Evolutionary conservation across 208 protist genomes (phyloP).

Genomic region (Porcisia hertigi): DNA sequence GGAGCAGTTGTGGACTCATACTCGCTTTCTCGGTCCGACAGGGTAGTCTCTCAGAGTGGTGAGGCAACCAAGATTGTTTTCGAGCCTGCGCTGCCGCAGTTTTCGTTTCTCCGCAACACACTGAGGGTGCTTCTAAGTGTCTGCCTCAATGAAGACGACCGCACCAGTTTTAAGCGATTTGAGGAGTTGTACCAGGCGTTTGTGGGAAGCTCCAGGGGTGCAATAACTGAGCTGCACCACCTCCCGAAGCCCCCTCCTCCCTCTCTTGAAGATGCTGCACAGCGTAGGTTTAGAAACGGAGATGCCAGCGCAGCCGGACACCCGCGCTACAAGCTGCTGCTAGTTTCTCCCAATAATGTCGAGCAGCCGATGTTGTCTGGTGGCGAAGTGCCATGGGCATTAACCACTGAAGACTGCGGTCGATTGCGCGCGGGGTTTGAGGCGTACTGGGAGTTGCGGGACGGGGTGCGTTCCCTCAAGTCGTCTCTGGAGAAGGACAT

Average conservation of each 20-base stretch:
- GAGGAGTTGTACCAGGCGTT: conserved; percentile 52
- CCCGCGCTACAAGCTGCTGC: conserved; percentile 12
- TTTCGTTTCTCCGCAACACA: conserved; percentile 58
- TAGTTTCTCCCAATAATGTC: conserved; percentile 18
- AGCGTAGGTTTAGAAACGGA: background rate
- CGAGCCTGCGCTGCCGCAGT: conserved; percentile 60
- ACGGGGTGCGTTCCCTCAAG: conserved; percentile 42
- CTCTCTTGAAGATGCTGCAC: background rate
- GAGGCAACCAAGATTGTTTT: conserved; percentile 60
- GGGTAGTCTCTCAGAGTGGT: conserved; percentile 5
- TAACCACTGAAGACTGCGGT: conserved; percentile 40
- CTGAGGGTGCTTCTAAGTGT: conserved; percentile 67
- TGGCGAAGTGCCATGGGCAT: conserved; percentile 25
- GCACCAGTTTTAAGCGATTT: conserved; percentile 56
- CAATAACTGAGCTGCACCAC: conserved; percentile 41
- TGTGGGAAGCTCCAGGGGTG: conserved; percentile 34
- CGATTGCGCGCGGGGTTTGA: conserved; percentile 50
- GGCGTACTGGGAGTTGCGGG: conserved; percentile 58
- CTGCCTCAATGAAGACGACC: conserved; percentile 70
- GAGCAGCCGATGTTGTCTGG: conserved; percentile 2
- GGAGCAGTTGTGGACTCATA: background rate
- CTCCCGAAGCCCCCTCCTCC: conserved; percentile 35
- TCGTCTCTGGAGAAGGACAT: conserved; percentile 65
- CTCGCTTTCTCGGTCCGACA: background rate
- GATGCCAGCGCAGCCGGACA: background rate